phyloP scores from a whole-genome alignment of 257 asterid genomes.

The Solanum tacnaense region DNA sequence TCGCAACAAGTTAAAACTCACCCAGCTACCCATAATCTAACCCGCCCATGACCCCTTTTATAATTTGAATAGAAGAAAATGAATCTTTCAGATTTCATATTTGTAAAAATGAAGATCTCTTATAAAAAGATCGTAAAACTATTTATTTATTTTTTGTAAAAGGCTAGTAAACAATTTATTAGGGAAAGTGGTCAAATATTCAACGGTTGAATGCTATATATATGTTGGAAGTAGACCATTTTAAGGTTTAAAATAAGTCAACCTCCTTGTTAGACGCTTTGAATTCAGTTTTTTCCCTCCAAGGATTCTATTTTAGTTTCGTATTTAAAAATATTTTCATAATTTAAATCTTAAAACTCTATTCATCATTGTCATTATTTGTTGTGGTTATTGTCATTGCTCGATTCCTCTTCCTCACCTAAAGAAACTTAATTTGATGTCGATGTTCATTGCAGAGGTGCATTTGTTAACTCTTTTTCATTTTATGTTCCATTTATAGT shows the following conservation, averaged over 20 bases:
- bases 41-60: no score
- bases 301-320: neutral
- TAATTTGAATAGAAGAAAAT: no score
- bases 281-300: neutral
- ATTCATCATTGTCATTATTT: neutral
- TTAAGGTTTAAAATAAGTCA: neutral
- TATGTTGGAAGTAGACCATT: neutral
- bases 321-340: neutral
- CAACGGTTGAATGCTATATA: neutral
- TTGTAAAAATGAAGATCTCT: neutral
- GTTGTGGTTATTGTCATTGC: neutral
- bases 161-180: neutral
- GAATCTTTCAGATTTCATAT: no score
- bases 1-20: no score
- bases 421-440: neutral
- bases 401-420: neutral
- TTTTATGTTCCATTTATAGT: neutral
- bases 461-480: neutral
- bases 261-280: neutral
- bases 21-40: no score
- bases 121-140: no score
- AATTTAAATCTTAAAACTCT: neutral
- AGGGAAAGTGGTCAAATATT: neutral
- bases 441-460: neutral
- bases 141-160: no score